Evolutionary conservation across 495 filamentous ascomycete species (phyloP).

Genomic region (Trichoderma reesei): DNA sequence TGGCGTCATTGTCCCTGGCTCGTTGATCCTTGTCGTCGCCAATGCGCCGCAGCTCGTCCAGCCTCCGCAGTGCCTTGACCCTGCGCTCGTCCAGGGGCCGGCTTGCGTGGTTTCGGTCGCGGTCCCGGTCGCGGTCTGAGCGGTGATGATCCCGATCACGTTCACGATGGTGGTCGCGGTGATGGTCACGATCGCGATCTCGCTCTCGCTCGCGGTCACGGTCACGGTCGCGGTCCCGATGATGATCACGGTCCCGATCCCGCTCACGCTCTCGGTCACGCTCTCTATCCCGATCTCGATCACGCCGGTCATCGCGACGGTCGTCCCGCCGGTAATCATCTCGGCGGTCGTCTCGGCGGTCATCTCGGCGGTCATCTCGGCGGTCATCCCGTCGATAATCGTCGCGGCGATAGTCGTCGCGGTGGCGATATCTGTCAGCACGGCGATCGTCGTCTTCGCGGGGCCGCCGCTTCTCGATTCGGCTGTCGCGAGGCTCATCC

Average conservation of each 20-base stretch:
- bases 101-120: constrained; percentile 14
- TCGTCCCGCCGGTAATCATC: constrained; percentile 4
- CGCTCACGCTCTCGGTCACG: too few relatives aligned
- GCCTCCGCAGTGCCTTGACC: constrained; percentile 12
- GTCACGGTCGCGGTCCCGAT: background rate
- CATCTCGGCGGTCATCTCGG: too few relatives aligned
- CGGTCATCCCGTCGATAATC: constrained; percentile 28
- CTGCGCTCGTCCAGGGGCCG: constrained; percentile 13
- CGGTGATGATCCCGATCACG: constrained; percentile 23
- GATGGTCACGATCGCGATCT: constrained; percentile 19
- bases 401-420: constrained; percentile 24
- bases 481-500: constrained; percentile 2
- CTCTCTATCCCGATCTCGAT: too few relatives aligned
- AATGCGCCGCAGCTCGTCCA: constrained; percentile 10
- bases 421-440: too few relatives aligned
- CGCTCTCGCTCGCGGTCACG: constrained; percentile 16
- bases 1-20: constrained; percentile 29
- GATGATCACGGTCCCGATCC: background rate
- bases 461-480: constrained; percentile 12
- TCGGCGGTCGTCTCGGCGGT: constrained; percentile 9
- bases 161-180: constrained; percentile 20
- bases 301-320: constrained; percentile 19
- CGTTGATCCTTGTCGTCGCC: constrained; percentile 5
- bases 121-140: constrained; percentile 13
- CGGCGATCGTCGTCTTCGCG: constrained; percentile 27